Evolutionary conservation across 352 stramenopile species (phyloP), one percentile per base, ranked within the genome.

Genomic region (Globisporangium alternatum): DNA sequence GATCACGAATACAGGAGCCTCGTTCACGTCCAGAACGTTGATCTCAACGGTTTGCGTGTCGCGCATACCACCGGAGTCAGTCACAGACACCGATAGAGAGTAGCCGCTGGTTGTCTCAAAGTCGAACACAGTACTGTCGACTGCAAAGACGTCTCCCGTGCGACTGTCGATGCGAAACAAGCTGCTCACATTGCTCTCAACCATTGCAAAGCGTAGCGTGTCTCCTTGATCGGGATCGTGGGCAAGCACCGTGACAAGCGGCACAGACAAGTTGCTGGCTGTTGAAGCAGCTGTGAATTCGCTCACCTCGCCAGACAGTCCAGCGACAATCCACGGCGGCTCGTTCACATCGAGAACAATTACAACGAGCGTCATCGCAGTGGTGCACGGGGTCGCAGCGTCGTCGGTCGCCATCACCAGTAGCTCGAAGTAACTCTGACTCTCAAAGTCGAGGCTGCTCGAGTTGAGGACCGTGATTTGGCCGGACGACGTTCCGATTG

Each of bases 321-420:
- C 65, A 64, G 33, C n/a, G 7, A 73, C 33, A 43, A 80, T 65
- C 5, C 25, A 37, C 1, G 80, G 80, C 31, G 75, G 52, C 31
- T 89, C 80, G 19, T 89, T 89, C 8, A 84, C 66, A 60, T 89
- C 70, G 5, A 81, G 17, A 30, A 74, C 47, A 30, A 35, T 60
- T 2, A 65, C 17, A 30, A 58, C 48, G 5, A 65, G 31, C 21
- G 33, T 57, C 44, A 25, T 39, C 22, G 22, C 9, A 15, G 35
- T 51, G 3, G 59, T 65, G 48, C 59, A 65, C 5, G 59, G 59
- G 47, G 9, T 35, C 21, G 9, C 31, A 28, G 17, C 48, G 22
- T 65, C 59, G 25, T 65, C 59, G 15, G 59, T 65, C 5, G 15
- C 47, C 12, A 39, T 41, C 33, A 65, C 59, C 12, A 30, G 25